A percentile compares a stretch with the other conserved stretches of the same genome.
Evolutionary conservation across 768 basidiomycete genomes (phyloP).

Genomic region (Dioszegia crocea): DNA sequence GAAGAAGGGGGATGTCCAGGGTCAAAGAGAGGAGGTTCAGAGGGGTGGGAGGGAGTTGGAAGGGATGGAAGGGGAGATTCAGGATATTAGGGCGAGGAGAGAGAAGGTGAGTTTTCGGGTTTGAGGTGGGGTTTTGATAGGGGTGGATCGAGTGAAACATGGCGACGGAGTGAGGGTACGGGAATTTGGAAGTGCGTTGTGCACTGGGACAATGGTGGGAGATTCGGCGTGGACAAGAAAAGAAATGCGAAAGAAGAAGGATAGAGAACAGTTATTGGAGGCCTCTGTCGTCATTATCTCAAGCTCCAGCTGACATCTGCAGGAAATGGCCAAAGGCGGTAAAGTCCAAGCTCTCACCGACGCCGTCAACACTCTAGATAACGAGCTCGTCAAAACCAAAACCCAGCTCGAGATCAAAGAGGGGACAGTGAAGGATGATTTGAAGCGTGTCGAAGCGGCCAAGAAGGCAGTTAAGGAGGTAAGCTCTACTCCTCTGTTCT

Average conservation of each 20-base stretch:
- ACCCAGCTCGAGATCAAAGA: slow-evolving; percentile 82
- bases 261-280: too few species aligned
- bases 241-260: too few species aligned
- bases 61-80: slow-evolving; percentile 61
- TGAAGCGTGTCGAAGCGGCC: slow-evolving; percentile 57
- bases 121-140: too few species aligned
- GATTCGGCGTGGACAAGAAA: too few species aligned
- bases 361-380: slow-evolving; percentile 69
- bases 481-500: slow-evolving; percentile 18
- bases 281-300: too few species aligned
- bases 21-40: slow-evolving; percentile 39
- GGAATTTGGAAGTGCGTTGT: too few species aligned
- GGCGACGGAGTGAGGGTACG: too few species aligned
- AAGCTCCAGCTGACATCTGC: too few species aligned
- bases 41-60: slow-evolving; percentile 56
- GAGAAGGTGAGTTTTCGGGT: slow-evolving; percentile 54
- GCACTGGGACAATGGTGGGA: too few species aligned
- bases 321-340: slow-evolving; percentile 87
- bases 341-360: slow-evolving; percentile 82
- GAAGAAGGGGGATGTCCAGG: slow-evolving; percentile 36
- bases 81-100: slow-evolving; percentile 65
- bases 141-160: too few species aligned
- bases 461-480: slow-evolving; percentile 64
- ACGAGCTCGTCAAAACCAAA: slow-evolving; percentile 71
- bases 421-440: slow-evolving; percentile 72